These are phyloP conservation scores for Ustilago tritici DNA, from an alignment of 1,284 basidiomycete genomes.

Conservation along the genomic window DNA sequence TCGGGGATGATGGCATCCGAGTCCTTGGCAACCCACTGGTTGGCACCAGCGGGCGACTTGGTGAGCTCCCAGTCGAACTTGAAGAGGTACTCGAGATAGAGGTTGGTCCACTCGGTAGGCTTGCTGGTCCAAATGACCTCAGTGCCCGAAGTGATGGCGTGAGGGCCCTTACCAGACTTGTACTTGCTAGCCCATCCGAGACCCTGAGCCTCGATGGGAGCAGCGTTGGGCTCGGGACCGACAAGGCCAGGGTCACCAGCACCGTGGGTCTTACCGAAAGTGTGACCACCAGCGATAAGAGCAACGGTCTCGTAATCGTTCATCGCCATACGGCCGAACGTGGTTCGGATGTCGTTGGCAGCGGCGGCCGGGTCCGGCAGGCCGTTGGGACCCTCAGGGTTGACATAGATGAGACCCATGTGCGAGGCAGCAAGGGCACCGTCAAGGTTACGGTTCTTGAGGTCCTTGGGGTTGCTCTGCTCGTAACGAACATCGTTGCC, in stretches of 20 bases:
- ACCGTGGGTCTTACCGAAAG: slow-evolving; percentile 50
- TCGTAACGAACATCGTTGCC: slow-evolving; percentile 48
- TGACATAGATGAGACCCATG: slow-evolving; percentile 53
- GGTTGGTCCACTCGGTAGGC: slow-evolving; percentile 48
- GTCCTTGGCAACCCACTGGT: slow-evolving; percentile 50
- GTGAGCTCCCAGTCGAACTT: slow-evolving; percentile 50
- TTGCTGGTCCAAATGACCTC: slow-evolving; percentile 49
- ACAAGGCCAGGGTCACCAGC: slow-evolving; percentile 39
- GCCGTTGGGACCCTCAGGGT: slow-evolving; percentile 48
- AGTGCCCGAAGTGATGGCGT: slow-evolving; percentile 38
- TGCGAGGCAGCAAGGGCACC: slow-evolving; percentile 29
- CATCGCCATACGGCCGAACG: slow-evolving; percentile 50
- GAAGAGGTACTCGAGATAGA: slow-evolving; percentile 51
- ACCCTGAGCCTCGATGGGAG: slow-evolving; percentile 39
- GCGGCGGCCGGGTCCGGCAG: slow-evolving; percentile 42
- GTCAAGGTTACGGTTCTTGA: slow-evolving; percentile 47
- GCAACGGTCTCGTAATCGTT: slow-evolving; percentile 47
- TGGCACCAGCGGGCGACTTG: slow-evolving; percentile 45
- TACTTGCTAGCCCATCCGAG: slow-evolving; percentile 39
- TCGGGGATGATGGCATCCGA: slow-evolving; percentile 48
- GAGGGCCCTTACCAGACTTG: slow-evolving; percentile 35
- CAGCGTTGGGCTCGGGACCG: slow-evolving; percentile 44
- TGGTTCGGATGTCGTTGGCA: slow-evolving; percentile 45
- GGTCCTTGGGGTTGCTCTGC: slow-evolving; percentile 35
- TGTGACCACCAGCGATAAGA: slow-evolving; percentile 50